These are phyloP conservation scores for Leccinum longicurvipes DNA, from an alignment of 768 basidiomycete species.

Conservation along the genomic window DNA sequence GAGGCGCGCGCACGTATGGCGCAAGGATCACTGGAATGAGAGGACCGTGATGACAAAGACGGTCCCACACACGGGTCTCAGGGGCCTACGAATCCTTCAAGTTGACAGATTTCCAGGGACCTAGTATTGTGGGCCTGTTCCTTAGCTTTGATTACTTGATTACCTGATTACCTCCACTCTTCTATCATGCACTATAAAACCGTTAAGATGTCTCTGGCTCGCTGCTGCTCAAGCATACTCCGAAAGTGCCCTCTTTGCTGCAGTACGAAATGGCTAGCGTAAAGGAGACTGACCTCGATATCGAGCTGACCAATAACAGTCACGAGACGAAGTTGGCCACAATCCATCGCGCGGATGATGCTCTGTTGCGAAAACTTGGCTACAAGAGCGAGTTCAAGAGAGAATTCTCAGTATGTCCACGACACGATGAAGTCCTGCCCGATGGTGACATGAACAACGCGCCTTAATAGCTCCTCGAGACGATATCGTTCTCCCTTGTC, in stretches of 20 bases:
- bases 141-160: no score
- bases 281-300: not conserved
- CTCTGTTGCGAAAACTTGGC: conserved; percentile 18
- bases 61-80: no score
- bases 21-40: no score
- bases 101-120: no score
- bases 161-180: no score
- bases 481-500: conserved; percentile 23
- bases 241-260: not conserved
- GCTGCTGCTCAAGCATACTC: no score
- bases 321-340: conserved; percentile 1
- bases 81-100: no score
- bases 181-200: not conserved
- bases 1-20: no score
- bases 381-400: conserved; percentile 27
- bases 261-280: conserved; percentile 4
- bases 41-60: no score
- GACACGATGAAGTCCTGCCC: not conserved
- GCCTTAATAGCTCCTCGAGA: conserved; percentile 13
- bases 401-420: conserved; percentile 19
- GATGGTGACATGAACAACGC: not conserved
- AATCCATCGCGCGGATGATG: conserved; percentile 17
- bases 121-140: no score
- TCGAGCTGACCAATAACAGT: conserved; percentile 3
- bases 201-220: not conserved